Evolutionary conservation across 73 alveolate genomes (phyloP), one percentile per base, ranked within the genome.

Genomic region (Loxodes magnus): DNA sequence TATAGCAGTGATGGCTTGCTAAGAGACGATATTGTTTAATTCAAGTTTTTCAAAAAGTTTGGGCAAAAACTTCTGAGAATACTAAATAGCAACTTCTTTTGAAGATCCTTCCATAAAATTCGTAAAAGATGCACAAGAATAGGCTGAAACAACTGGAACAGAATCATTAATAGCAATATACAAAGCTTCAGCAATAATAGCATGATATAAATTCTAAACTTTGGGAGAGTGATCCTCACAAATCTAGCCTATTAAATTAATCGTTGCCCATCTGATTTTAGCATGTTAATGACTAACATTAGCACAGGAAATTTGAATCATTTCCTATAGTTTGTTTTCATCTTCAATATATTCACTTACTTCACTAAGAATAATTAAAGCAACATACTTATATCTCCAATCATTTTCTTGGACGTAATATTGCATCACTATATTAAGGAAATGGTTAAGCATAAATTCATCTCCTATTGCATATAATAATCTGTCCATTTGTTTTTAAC

Each of bases 221-320:
- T 84, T 67, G 16, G 82, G 90, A 43, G 74, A 71, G 65, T 79
- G 55, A 51, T 88, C 90, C 20, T 72, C 88, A 26, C 88, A 64
- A 28, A 88, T 59, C 43, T 69, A 74, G 31, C 93, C 90, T 5
- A 88, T 52, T 34, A 92, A 73, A 55, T 88, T 90, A 39, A 83
- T 59, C 16, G 97, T 94, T 27, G 97, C 85, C 58, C 74, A 82
- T 52, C 95, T 76, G 60, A 88, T 64, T 67, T 83, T 82, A 17
- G 94, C 79, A 42, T 79, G 59, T 0, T 51, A 50, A 63, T 66
- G 82, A 2, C 24, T 28, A 7, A 43, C 51, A 52, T 79, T 84
- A 7, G 36, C 34, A 27, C 58, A 51, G 16, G 74, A 71, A 3
- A 36, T 60, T 21, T 83, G 90, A 48, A 77, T 57, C 69, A 77